These are phyloP conservation scores for Musa acuminata DNA, from an alignment of 176 grass and related monocot species.

Conservation along the genomic window DNA sequence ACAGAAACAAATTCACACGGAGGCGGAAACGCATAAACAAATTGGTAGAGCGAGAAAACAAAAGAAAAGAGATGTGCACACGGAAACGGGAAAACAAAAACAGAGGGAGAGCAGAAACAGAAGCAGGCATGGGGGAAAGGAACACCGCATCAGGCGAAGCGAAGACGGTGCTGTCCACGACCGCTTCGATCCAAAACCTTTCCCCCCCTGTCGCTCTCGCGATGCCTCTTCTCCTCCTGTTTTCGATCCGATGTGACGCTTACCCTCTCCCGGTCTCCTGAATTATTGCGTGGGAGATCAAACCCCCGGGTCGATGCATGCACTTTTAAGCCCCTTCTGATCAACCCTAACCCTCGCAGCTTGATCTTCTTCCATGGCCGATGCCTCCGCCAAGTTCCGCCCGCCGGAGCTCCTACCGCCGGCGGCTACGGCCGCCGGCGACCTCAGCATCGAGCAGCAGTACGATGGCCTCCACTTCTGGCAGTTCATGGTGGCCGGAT, in stretches of 20 bases:
- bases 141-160: neutral
- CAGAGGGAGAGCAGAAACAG: neutral
- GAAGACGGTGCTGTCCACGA: neutral
- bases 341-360: neutral
- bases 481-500: slow-evolving; percentile 22
- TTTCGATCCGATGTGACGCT: slow-evolving; percentile 2
- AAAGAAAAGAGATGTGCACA: neutral
- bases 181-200: neutral
- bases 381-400: slow-evolving; percentile 15
- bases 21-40: neutral
- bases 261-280: neutral
- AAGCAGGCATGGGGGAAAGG: neutral
- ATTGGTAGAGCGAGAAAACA: no score
- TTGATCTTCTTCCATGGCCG: slow-evolving; percentile 5
- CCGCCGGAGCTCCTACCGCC: neutral
- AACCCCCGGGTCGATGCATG: neutral
- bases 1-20: no score
- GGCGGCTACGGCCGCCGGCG: neutral
- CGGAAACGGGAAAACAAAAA: neutral
- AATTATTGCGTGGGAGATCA: neutral
- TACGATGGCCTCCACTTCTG: slow-evolving; percentile 14
- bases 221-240: neutral
- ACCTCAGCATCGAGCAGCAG: neutral
- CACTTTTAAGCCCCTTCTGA: neutral
- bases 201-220: no score